Percentiles rank a stretch among this genome's conserved stretches.
phyloP scores from a whole-genome alignment of 345 rosid species.

The Rhodamnia rubescens region DNA sequence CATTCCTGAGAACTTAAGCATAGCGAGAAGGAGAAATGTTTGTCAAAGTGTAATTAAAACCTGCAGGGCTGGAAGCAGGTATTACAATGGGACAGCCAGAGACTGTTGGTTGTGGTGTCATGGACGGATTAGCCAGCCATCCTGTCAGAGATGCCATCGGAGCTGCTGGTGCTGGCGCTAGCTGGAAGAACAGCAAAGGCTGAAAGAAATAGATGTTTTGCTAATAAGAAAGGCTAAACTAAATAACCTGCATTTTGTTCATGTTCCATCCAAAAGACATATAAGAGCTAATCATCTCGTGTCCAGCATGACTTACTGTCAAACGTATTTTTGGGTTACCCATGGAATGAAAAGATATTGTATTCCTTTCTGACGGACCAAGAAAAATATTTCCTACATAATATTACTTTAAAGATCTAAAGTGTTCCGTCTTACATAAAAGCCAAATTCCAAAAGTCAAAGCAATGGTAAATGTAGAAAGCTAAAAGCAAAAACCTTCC shows the following conservation, averaged over 20 bases:
- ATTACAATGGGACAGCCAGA: conserved; percentile 41
- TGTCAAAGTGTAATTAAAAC: neutral
- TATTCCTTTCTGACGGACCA: neutral
- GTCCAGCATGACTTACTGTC: neutral
- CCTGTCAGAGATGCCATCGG: conserved; percentile 62
- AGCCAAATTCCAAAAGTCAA: neutral
- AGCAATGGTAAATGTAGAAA: neutral
- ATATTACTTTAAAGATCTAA: neutral
- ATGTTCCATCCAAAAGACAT: neutral
- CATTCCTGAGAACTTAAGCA: neutral
- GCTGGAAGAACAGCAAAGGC: conserved; percentile 31
- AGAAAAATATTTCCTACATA: neutral
- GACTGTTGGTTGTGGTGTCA: conserved; percentile 55
- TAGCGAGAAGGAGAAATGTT: neutral
- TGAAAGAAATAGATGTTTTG: neutral
- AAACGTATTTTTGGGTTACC: neutral
- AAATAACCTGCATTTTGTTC: conserved; percentile 5
- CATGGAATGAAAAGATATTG: neutral
- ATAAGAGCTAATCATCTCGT: neutral
- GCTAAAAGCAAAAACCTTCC: neutral
- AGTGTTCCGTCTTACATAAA: neutral
- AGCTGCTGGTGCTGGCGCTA: conserved; percentile 32
- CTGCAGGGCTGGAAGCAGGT: neutral
- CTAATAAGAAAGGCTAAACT: neutral
- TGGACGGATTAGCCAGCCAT: conserved; percentile 66